Percentiles rank a stretch among this genome's conserved stretches.
Evolutionary conservation across 225 moss, liverwort and hornwort genomes (phyloP).

Genomic region (Asterella californica): DNA sequence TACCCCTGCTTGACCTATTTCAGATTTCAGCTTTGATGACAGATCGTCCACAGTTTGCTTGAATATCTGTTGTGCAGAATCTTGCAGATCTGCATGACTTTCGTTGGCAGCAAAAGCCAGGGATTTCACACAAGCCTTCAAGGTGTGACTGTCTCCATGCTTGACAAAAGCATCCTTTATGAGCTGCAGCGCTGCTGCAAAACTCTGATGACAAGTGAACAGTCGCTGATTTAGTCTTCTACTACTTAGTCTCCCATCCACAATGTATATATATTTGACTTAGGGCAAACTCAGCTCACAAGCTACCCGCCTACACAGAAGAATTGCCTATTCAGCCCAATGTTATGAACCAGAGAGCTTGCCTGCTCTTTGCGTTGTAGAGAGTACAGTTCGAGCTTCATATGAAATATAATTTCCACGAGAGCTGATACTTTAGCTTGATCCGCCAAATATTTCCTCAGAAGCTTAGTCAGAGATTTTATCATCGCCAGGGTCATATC

Average conservation of each 20-base stretch:
- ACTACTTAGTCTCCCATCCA: background rate
- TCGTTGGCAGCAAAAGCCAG: constrained; percentile 80
- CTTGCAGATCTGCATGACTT: constrained; percentile 85
- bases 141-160: constrained; percentile 81
- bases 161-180: constrained; percentile 96
- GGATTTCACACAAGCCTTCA: constrained; percentile 83
- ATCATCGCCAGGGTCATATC: constrained; percentile 96
- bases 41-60: constrained; percentile 89
- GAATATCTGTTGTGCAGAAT: constrained; percentile 73
- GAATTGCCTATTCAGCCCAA: too few species aligned
- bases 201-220: constrained; percentile 14
- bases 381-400: constrained; percentile 80
- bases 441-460: constrained; percentile 94
- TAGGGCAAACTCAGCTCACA: background rate
- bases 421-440: constrained; percentile 81
- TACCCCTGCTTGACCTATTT: constrained; percentile 68
- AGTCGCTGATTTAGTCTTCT: background rate
- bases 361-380: too few species aligned
- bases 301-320: too few species aligned
- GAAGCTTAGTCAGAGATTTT: too few species aligned
- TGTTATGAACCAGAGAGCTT: too few species aligned
- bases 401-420: constrained; percentile 81
- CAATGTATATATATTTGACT: background rate
- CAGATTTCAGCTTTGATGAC: constrained; percentile 64
- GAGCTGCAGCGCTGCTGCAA: constrained; percentile 66